These are phyloP conservation scores for Beauveria sp. DNA, from an alignment of 2,329 filamentous ascomycete species.

Conservation along the genomic window DNA sequence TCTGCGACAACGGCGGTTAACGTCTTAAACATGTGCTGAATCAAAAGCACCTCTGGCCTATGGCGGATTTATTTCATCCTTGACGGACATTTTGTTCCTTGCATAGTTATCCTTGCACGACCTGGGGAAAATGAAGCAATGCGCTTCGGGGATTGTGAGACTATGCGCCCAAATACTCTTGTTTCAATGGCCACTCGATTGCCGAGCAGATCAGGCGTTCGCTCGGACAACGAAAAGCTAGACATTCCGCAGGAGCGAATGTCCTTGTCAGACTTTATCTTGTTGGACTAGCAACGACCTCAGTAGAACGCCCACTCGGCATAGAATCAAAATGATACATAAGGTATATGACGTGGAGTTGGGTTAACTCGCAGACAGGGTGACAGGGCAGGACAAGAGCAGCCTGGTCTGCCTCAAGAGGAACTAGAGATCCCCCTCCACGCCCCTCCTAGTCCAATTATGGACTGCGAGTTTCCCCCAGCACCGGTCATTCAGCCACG, in stretches of 20 bases:
- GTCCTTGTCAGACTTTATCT: background rate
- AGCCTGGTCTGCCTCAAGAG: background rate
- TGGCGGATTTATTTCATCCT: background rate
- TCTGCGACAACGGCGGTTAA: background rate
- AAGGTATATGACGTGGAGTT: background rate
- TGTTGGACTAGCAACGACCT: conserved; percentile 6
- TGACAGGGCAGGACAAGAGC: background rate
- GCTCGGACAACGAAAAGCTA: background rate
- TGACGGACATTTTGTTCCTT: background rate
- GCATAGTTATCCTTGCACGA: background rate
- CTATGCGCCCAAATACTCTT: background rate
- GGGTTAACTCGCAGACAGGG: background rate
- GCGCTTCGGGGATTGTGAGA: background rate
- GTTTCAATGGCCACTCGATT: background rate
- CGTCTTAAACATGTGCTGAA: background rate
- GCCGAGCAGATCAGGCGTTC: background rate
- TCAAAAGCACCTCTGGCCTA: background rate
- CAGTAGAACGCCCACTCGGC: background rate
- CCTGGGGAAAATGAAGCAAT: background rate
- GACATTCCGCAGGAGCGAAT: background rate
- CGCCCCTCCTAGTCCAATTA: conserved; percentile 5
- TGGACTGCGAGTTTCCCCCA: background rate
- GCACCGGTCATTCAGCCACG: background rate
- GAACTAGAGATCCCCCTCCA: background rate
- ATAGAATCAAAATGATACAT: background rate